A percentile compares a stretch with the other conserved stretches of the same genome.
phyloP scores from a whole-genome alignment of 148 eudicot species.

The Chenopodium suecicum region DNA sequence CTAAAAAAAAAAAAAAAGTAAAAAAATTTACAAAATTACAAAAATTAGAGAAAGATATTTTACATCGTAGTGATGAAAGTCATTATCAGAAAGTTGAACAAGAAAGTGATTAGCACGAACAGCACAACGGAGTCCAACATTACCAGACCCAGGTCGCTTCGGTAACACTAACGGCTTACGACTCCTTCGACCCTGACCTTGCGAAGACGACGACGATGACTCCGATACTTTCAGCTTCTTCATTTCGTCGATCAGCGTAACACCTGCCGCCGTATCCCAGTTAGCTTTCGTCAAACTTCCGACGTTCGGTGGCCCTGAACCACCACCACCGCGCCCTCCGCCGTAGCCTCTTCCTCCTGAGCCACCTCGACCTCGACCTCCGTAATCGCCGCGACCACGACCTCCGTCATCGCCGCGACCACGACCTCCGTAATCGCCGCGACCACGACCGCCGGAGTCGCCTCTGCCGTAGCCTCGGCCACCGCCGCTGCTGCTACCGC shows the following conservation, averaged over 20 bases:
- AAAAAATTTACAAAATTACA: no score
- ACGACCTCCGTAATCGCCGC: conserved; percentile 8
- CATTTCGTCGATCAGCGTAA: no score
- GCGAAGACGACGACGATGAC: no score
- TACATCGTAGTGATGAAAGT: conserved; percentile 74
- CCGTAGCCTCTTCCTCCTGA: conserved; percentile 27
- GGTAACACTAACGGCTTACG: conserved; percentile 20
- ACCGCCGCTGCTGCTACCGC: conserved; percentile 32
- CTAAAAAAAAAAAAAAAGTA: background rate
- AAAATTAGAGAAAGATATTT: background rate
- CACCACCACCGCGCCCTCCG: conserved; percentile 21
- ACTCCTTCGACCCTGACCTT: no score
- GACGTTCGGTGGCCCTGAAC: conserved; percentile 8
- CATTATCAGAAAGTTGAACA: conserved; percentile 44
- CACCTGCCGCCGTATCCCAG: conserved; percentile 24
- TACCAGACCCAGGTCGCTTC: conserved; percentile 60
- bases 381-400: conserved; percentile 14
- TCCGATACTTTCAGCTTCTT: no score
- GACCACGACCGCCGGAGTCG: conserved; percentile 17
- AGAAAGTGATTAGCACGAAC: conserved; percentile 74
- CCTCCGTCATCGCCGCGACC: conserved; percentile 9
- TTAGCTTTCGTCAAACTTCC: background rate
- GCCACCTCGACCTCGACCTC: conserved; percentile 14
- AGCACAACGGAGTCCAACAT: conserved; percentile 34
- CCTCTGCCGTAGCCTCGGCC: conserved; percentile 26